Conservation (phyloP, 2,329 filamentous ascomycete genomes). For the Lasiodiplodia hormozganensis region DNA sequence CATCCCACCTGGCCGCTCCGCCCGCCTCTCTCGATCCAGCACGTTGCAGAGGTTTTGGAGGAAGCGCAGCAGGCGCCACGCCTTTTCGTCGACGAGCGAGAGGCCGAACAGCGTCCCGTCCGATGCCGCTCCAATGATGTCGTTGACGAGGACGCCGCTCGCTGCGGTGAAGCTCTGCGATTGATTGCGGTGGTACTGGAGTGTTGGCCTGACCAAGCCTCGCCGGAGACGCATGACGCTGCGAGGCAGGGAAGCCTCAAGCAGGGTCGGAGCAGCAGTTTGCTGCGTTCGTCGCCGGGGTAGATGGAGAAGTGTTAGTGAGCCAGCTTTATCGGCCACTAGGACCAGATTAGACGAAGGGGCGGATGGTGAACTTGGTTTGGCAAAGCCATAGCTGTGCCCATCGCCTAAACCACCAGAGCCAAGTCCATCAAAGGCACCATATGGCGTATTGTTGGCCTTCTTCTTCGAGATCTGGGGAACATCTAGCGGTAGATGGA, state of each 20-base stretch:
- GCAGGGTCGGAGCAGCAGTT: conserved; percentile 43
- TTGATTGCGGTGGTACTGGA: conserved; percentile 39
- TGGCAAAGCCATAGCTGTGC: background rate
- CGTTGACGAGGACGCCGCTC: conserved; percentile 50
- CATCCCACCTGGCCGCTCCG: conserved; percentile 29
- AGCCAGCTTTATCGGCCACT: conserved; percentile 43
- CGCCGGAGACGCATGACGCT: conserved; percentile 58
- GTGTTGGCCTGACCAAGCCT: conserved; percentile 47
- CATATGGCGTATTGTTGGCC: background rate
- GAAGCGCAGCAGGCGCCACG: conserved; percentile 74
- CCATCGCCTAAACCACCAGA: background rate
- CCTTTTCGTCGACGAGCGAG: conserved; percentile 65
- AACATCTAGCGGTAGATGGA: conserved; percentile 37
- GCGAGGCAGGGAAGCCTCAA: conserved; percentile 51
- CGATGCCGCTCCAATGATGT: conserved; percentile 58
- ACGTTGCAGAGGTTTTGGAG: conserved; percentile 68
- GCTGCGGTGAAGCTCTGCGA: conserved; percentile 31
- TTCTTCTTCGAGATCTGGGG: conserved; percentile 2
- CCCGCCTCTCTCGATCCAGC: conserved; percentile 26
- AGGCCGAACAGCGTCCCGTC: conserved; percentile 65
- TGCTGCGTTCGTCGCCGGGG: conserved; percentile 34
- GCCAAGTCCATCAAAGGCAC: background rate
- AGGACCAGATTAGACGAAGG: conserved; percentile 36
- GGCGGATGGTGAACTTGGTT: background rate
- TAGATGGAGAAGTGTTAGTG: conserved; percentile 42